A percentile compares a stretch with the other conserved stretches of the same genome.
phyloP scores from a whole-genome alignment of 495 filamentous ascomycete genomes.

The Trichoderma asperelloides region DNA sequence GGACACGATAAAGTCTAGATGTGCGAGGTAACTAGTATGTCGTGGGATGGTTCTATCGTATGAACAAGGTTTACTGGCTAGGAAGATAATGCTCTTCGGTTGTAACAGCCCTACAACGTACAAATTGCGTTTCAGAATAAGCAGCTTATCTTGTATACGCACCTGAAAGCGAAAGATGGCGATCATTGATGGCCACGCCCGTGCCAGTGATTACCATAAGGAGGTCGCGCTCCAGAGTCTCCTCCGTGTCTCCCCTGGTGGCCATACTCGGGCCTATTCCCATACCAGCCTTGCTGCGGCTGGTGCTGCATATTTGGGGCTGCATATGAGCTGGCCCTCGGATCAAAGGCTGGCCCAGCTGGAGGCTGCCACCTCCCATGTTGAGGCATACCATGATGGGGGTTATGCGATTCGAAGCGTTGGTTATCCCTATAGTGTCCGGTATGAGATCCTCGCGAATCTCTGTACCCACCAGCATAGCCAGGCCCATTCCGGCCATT shows the following conservation, averaged over 20 bases:
- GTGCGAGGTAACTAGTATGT: background rate
- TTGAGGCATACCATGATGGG: background rate
- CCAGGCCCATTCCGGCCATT: background rate
- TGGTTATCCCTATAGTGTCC: background rate
- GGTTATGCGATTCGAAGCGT: background rate
- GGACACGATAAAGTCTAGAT: background rate
- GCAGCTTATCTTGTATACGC: background rate
- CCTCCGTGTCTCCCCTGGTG: background rate
- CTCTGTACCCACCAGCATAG: background rate
- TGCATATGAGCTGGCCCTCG: background rate
- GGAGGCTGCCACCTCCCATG: background rate
- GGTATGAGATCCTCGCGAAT: background rate
- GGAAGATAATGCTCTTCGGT: background rate
- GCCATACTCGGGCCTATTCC: background rate
- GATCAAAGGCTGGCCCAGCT: background rate
- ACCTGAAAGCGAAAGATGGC: background rate
- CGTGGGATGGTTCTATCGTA: background rate
- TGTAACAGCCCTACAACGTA: background rate
- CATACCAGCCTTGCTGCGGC: background rate
- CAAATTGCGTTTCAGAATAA: background rate
- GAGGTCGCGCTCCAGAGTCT: background rate
- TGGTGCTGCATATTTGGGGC: background rate
- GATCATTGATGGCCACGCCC: background rate
- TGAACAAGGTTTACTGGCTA: background rate
- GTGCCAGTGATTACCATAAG: background rate